Evolutionary conservation across 306 rosid genomes (phyloP).

Genomic region (Fagus crenata): DNA sequence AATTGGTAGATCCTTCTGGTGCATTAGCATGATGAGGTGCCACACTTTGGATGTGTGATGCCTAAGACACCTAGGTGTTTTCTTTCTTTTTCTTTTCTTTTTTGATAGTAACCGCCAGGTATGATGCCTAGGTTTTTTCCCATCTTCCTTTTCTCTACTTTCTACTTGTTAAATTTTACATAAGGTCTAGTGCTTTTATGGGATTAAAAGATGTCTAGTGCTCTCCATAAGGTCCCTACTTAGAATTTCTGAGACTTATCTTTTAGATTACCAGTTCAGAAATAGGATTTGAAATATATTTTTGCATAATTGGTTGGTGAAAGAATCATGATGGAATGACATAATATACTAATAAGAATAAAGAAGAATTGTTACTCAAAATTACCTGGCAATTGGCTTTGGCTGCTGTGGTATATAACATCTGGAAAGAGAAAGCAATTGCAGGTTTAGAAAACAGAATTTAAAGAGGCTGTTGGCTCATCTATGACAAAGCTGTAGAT

Average conservation of each 20-base stretch:
- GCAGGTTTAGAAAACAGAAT: neutral
- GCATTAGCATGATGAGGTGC: neutral
- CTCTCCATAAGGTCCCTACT: neutral
- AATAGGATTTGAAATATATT: neutral
- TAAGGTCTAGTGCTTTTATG: neutral
- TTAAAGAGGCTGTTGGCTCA: neutral
- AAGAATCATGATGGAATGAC: neutral
- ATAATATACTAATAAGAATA: neutral
- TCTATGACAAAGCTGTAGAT: neutral
- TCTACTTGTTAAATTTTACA: neutral
- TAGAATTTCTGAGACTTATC: neutral
- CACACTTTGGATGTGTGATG: neutral
- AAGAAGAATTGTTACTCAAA: neutral
- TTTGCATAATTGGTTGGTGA: neutral
- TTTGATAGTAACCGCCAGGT: neutral
- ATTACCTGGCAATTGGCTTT: conserved; percentile 7
- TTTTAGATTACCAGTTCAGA: neutral
- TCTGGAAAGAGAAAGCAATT: neutral
- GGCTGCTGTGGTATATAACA: neutral
- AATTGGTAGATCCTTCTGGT: neutral
- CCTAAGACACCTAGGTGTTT: neutral
- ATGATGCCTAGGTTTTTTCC: neutral
- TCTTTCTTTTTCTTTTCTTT: neutral
- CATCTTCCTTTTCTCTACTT: neutral
- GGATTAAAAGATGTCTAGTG: neutral